Percentiles rank a stretch among this genome's conserved stretches.
Evolutionary conservation across 352 stramenopile genomes (phyloP).

Genomic region (Phytophthora cactorum): DNA sequence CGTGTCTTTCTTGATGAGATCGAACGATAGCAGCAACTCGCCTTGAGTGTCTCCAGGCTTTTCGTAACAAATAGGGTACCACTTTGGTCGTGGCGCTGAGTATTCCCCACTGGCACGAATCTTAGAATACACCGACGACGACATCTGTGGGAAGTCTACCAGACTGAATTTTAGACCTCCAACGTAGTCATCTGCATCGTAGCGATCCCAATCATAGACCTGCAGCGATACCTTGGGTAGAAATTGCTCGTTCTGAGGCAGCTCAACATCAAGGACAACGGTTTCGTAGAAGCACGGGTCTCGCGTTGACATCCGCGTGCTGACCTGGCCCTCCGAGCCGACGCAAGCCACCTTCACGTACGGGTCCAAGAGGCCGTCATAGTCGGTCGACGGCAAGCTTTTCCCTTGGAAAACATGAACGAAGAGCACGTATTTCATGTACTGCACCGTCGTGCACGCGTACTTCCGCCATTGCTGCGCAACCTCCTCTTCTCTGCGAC

Average conservation of each 20-base stretch:
- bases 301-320: slow-evolving; percentile 63
- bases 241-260: slow-evolving; percentile 70
- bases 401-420: slow-evolving; percentile 86
- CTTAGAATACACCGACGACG: slow-evolving; percentile 63
- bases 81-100: slow-evolving; percentile 62
- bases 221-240: slow-evolving; percentile 77
- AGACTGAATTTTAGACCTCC: slow-evolving; percentile 66
- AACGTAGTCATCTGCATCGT: slow-evolving; percentile 76
- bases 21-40: slow-evolving; percentile 80
- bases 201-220: slow-evolving; percentile 82
- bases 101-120: slow-evolving; percentile 57
- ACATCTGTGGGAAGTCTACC: slow-evolving; percentile 63
- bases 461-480: slow-evolving; percentile 66
- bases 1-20: slow-evolving; percentile 74
- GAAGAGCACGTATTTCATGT: slow-evolving; percentile 83
- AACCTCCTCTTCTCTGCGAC: slow-evolving; percentile 39
- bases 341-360: slow-evolving; percentile 89
- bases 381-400: slow-evolving; percentile 71
- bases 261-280: slow-evolving; percentile 71
- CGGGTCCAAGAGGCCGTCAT: slow-evolving; percentile 77
- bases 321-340: slow-evolving; percentile 69
- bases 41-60: slow-evolving; percentile 72
- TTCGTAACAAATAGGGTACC: slow-evolving; percentile 73
- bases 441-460: slow-evolving; percentile 56
- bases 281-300: slow-evolving; percentile 90